These are phyloP conservation scores for Fusarium nygamai DNA, from an alignment of 2,329 filamentous ascomycete genomes.

Conservation along the genomic window DNA sequence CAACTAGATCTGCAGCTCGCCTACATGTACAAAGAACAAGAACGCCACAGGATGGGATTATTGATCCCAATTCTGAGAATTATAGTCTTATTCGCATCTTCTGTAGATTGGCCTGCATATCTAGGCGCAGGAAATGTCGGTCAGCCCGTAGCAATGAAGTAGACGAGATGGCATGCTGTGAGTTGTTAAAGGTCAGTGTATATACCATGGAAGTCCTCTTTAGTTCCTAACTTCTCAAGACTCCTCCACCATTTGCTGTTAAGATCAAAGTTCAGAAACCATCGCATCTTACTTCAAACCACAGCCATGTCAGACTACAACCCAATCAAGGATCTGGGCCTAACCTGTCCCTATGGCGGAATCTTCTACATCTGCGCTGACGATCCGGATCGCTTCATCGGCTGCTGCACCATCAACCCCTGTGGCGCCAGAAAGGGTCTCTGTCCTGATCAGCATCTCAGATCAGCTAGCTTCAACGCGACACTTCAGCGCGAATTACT, in stretches of 20 bases:
- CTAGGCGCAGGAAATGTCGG: neutral
- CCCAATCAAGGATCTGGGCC: constrained; percentile 33
- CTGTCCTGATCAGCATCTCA: constrained; percentile 36
- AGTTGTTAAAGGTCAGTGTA: neutral
- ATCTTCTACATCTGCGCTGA: constrained; percentile 51
- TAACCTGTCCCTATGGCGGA: constrained; percentile 47
- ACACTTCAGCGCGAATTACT: constrained; percentile 41
- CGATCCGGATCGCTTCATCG: constrained; percentile 49
- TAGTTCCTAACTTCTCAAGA: neutral
- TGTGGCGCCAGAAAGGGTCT: constrained; percentile 39
- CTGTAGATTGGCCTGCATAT: neutral
- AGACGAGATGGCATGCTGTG: neutral
- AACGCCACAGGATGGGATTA: neutral
- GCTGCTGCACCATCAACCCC: constrained; percentile 52
- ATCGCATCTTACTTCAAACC: neutral
- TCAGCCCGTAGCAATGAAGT: neutral
- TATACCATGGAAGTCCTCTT: neutral
- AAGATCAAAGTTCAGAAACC: neutral
- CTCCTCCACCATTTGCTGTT: rapidly evolving
- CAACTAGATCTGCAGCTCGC: neutral
- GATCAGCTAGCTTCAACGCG: constrained; percentile 43
- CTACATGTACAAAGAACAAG: neutral
- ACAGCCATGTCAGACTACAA: constrained; percentile 16
- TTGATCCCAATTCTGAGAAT: neutral
- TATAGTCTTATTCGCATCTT: neutral